Percentiles rank a stretch among this genome's conserved stretches.
These are phyloP conservation scores for Xylariaceae sp. DNA, from an alignment of 2,329 filamentous ascomycete species.

Conservation along the genomic window DNA sequence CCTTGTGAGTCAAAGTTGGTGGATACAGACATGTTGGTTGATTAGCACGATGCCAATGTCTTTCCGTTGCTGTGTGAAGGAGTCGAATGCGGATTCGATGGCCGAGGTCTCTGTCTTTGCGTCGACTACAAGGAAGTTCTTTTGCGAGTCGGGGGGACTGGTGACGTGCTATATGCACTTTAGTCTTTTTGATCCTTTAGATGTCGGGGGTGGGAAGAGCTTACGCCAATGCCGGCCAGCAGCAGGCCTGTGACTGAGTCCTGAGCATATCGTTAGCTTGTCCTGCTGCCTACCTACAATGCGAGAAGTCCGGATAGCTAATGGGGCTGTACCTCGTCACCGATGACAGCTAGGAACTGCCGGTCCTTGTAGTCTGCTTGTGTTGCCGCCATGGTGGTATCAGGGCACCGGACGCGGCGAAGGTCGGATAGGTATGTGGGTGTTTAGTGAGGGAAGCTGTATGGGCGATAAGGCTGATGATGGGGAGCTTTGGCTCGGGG, in stretches of 20 bases:
- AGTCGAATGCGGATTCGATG: slow-evolving; percentile 87
- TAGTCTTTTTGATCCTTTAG: too few relatives aligned
- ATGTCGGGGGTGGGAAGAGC: slow-evolving; percentile 4
- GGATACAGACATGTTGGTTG: slow-evolving; percentile 81
- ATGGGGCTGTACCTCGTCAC: slow-evolving; percentile 81
- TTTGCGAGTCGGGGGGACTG: slow-evolving; percentile 80
- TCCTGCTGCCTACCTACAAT: neutral
- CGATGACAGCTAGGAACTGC: slow-evolving; percentile 95
- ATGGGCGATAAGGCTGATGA: neutral
- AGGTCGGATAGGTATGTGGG: neutral
- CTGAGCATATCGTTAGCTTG: slow-evolving; percentile 45
- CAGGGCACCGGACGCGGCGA: neutral
- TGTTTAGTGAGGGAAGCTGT: neutral
- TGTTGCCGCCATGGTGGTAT: slow-evolving; percentile 41
- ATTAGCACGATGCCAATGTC: slow-evolving; percentile 96
- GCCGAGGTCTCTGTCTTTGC: slow-evolving; percentile 82
- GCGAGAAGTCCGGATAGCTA: too few relatives aligned
- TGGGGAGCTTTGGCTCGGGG: neutral
- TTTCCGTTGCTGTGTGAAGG: slow-evolving; percentile 85
- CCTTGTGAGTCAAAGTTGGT: neutral
- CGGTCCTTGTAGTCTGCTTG: slow-evolving; percentile 73
- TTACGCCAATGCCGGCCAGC: slow-evolving; percentile 89
- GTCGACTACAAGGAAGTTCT: slow-evolving; percentile 98
- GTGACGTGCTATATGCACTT: slow-evolving; percentile 72
- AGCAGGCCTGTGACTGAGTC: slow-evolving; percentile 94